These are phyloP conservation scores for Citeromyces nyonsensis DNA, from an alignment of 805 yeast genomes.

Conservation along the genomic window DNA sequence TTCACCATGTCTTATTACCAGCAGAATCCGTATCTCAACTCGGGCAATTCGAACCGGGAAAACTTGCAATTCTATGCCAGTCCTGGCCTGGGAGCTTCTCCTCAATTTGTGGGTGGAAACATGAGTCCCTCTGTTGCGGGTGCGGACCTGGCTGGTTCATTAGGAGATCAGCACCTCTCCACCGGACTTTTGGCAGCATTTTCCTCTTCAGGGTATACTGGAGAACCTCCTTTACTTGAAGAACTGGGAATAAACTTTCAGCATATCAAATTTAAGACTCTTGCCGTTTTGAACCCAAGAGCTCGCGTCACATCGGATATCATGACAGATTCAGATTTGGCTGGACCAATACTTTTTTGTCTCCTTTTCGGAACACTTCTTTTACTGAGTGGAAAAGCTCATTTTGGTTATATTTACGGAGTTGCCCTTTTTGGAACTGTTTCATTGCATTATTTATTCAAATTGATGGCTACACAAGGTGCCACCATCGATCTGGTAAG, in stretches of 20 bases:
- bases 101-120: not conserved
- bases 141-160: slow-evolving; percentile 21
- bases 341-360: slow-evolving; percentile 89
- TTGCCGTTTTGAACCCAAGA: slow-evolving; percentile 70
- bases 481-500: slow-evolving; percentile 35
- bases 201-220: slow-evolving; percentile 84
- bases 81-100: not conserved
- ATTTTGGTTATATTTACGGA: slow-evolving; percentile 93
- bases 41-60: slow-evolving; percentile 1
- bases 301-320: slow-evolving; percentile 54
- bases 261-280: slow-evolving; percentile 74
- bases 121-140: slow-evolving; percentile 1
- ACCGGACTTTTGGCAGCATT: slow-evolving; percentile 83
- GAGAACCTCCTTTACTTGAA: slow-evolving; percentile 86
- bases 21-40: slow-evolving; percentile 5
- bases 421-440: slow-evolving; percentile 86
- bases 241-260: slow-evolving; percentile 87
- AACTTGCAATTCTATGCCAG: slow-evolving; percentile 5
- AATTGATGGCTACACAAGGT: slow-evolving; percentile 62
- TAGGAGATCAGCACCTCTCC: slow-evolving; percentile 33
- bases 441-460: slow-evolving; percentile 71
- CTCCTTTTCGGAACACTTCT: slow-evolving; percentile 73
- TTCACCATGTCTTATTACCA: slow-evolving; percentile 18
- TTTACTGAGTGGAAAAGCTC: slow-evolving; percentile 81
- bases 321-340: slow-evolving; percentile 81